phyloP scores from a whole-genome alignment of 768 basidiomycete species.

The Calocera viscosa region DNA sequence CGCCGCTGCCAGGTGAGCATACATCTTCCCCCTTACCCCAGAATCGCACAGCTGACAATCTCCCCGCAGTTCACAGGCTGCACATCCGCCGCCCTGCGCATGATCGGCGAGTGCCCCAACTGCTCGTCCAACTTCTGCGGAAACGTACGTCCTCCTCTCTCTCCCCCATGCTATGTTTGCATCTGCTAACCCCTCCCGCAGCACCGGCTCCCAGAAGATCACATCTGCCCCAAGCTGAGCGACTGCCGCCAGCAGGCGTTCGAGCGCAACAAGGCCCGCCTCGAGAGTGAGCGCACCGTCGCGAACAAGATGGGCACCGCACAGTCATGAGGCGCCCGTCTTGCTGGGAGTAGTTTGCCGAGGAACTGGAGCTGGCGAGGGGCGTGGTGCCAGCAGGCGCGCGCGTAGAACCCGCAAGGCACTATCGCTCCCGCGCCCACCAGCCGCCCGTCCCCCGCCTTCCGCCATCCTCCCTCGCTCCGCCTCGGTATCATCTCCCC shows the following conservation, averaged over 20 bases:
- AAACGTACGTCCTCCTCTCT: conserved; percentile 13
- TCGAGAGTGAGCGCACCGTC: conserved; percentile 79
- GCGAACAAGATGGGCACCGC: conserved; percentile 76
- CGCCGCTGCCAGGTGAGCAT: conserved; percentile 62
- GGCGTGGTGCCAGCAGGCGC: background rate
- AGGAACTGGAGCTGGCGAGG: background rate
- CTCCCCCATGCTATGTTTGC: background rate
- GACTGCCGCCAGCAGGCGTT: conserved; percentile 81
- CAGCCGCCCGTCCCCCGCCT: background rate
- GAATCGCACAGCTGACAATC: conserved; percentile 30
- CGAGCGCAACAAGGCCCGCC: conserved; percentile 71
- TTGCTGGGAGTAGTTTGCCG: background rate
- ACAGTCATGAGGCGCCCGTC: conserved; percentile 22
- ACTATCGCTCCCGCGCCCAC: too few relatives aligned
- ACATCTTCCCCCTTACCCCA: background rate
- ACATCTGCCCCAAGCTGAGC: conserved; percentile 69
- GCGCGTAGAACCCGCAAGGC: background rate
- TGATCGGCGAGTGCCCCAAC: conserved; percentile 75
- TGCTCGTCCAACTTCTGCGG: conserved; percentile 70
- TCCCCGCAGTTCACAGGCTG: conserved; percentile 42
- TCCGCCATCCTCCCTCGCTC: background rate
- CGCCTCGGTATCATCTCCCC: background rate
- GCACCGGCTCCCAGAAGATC: conserved; percentile 85
- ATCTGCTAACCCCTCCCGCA: conserved; percentile 23
- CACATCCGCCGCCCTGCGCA: conserved; percentile 65